phyloP scores from a whole-genome alignment of 306 rosid species.

The Alnus rubra region DNA sequence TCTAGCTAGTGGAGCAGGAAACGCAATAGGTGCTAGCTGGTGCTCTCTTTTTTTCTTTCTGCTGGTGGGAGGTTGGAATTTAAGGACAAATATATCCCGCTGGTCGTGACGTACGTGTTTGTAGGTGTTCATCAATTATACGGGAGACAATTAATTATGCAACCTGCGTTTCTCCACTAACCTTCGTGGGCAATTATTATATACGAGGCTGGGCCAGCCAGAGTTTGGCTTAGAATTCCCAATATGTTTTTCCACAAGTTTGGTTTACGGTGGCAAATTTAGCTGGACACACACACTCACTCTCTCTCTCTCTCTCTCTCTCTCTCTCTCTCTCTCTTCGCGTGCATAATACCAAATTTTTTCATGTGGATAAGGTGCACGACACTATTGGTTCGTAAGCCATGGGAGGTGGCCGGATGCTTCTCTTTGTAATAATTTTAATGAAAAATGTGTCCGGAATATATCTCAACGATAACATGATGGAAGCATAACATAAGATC shows the following conservation, averaged over 20 bases:
- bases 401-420: no score
- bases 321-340: neutral
- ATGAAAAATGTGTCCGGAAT: no score
- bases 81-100: slow-evolving; percentile 40
- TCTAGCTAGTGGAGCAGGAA: neutral
- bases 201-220: slow-evolving; percentile 46
- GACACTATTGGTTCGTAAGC: slow-evolving; percentile 6
- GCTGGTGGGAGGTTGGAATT: slow-evolving; percentile 41
- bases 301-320: neutral
- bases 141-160: slow-evolving; percentile 81
- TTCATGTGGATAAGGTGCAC: neutral
- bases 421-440: no score
- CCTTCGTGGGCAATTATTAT: slow-evolving; percentile 79
- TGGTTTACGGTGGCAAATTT: slow-evolving; percentile 31
- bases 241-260: slow-evolving; percentile 5
- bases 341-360: neutral
- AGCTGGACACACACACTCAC: neutral
- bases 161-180: slow-evolving; percentile 79
- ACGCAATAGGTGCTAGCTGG: neutral
- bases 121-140: slow-evolving; percentile 46
- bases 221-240: slow-evolving; percentile 36
- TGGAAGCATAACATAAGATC: no score
- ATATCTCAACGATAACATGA: no score
- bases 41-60: slow-evolving; percentile 20
- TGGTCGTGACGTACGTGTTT: slow-evolving; percentile 60